Evolutionary conservation across 768 basidiomycete genomes (phyloP), one percentile per base, ranked within the genome.

Genomic region (Boletus edulis): DNA sequence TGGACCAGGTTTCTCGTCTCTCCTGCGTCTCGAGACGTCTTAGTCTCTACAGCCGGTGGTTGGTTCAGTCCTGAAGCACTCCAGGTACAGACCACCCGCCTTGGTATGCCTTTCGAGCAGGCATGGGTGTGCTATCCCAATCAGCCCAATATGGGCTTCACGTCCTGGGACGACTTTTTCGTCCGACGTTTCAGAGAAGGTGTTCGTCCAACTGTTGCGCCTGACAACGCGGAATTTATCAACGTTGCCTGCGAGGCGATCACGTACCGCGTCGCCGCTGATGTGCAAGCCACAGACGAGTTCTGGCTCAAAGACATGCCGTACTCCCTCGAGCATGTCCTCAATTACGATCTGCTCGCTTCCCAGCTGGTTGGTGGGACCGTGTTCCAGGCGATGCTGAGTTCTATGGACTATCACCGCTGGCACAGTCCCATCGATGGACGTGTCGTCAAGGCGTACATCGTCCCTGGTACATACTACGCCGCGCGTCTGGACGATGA

Each of bases 231-330:
- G 17, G 44, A 50, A 24, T 56, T 81, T 54, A 69, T 86, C 61
- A 75, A 68, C 55, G 76, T 72, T 57, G 71, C 79, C 9, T 86
- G 84, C 70, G 84, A 87, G 61, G 81, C 80, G 13, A 74, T 68
- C n/a, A 64, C 80, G 3, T 77, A 79, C 66, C 70, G 73, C 44
- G 70, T 80, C 40, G 66, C 65, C 2, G 24, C 38, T 27, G 59
- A 78, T 47, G 75, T 81, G 37, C 59, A 79, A 46, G 64, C 60
- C 2, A 63, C 63, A 8, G 81, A 83, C 49, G 55, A 62, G 39
- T 85, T 87, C 67, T 86, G 82, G 83, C 60, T 85, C 67, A 85
- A 87, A 63, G 81, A 75, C 0, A 72, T 83, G 62, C 77, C 79
- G 0, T 87, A 86, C 65, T 85, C 84, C 9, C 78, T 86, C 44